Percentiles rank a stretch among this genome's conserved stretches.
These are phyloP conservation scores for Corymbia maculata DNA, from an alignment of 345 rosid species.

Conservation along the genomic window DNA sequence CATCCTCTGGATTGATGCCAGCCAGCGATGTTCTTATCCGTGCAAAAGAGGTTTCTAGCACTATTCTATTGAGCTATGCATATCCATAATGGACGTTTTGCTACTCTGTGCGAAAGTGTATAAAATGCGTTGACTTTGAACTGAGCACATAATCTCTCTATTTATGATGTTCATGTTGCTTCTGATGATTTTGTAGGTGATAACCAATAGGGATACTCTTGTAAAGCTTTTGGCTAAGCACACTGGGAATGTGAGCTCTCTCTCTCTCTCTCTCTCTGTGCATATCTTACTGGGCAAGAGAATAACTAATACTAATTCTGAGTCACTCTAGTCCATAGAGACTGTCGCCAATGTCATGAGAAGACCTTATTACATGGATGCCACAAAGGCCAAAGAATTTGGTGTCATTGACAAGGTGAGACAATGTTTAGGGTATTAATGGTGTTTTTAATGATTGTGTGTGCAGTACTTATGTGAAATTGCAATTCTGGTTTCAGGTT, in stretches of 20 bases:
- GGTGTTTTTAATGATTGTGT: background rate
- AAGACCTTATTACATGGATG: constrained; percentile 67
- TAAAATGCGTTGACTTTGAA: background rate
- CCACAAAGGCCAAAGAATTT: constrained; percentile 63
- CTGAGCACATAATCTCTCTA: background rate
- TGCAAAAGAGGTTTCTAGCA: constrained; percentile 65
- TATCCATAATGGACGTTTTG: background rate
- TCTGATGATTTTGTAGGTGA: constrained; percentile 33
- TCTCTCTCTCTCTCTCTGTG: background rate
- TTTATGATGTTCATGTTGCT: background rate
- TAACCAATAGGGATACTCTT: constrained; percentile 55
- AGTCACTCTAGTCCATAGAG: constrained; percentile 48
- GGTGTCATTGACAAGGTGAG: constrained; percentile 84
- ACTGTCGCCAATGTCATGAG: constrained; percentile 54
- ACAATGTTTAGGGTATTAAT: background rate
- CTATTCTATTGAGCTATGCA: background rate
- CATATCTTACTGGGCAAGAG: background rate
- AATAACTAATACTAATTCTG: constrained; percentile 1
- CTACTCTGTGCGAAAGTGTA: background rate
- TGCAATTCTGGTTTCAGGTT: constrained; percentile 28
- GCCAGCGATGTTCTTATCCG: constrained; percentile 80
- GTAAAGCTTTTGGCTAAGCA: constrained; percentile 78
- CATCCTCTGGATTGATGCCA: constrained; percentile 79
- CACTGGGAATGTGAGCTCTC: constrained; percentile 62
- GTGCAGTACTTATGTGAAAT: background rate